Evolutionary conservation across 495 filamentous ascomycete species (phyloP), one percentile per base, ranked within the genome.

Genomic region (Aspergillus affinis): DNA sequence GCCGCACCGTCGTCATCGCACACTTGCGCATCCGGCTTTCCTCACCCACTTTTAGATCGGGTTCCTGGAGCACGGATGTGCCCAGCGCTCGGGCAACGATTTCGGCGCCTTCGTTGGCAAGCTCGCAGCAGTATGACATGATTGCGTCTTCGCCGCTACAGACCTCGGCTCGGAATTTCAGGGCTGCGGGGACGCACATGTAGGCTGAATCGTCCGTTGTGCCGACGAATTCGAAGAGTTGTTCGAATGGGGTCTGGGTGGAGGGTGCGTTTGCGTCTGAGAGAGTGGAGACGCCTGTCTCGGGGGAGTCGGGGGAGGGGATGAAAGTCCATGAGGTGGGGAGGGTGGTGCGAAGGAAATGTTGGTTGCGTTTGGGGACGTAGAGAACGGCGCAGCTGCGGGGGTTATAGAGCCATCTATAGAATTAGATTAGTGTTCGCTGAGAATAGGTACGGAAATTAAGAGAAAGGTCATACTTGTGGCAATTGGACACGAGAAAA

Each of bases 401-500:
- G 17, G 92, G 93, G 9, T 85, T 85, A 63, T 86, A 89, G 15
- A 96, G 82, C 93, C 93, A 98, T 78, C 82, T 85, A 23, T 17
- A 53, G 5, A 26, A 13, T 23, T 21, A 17, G 20, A 6, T 20
- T 32, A 32, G 30, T 8, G 2, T 53, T 45, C 41, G 32, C 47
- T 26, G 23, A 9, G 2, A 48, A 17, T 45, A 8, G 1, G 10
- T 4, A 15, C 19, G 32, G 29, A 20, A 21, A 19, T 30, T 2
- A 21, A 48, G 12, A n/a, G 12, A 15, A 17, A 2, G 36, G 13
- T 58, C 76, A 59, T 75, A 85, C 83, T 97, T 98, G 73, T 97
- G 91, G 63, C 84, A 85, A 68, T 96, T 97, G 17, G 78, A 85
- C 7, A 90, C 81, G 61, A 96, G 86, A 72, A 97, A 97, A 62